phyloP scores from a whole-genome alignment of 768 basidiomycete species.

The Tulasnella sp. region DNA sequence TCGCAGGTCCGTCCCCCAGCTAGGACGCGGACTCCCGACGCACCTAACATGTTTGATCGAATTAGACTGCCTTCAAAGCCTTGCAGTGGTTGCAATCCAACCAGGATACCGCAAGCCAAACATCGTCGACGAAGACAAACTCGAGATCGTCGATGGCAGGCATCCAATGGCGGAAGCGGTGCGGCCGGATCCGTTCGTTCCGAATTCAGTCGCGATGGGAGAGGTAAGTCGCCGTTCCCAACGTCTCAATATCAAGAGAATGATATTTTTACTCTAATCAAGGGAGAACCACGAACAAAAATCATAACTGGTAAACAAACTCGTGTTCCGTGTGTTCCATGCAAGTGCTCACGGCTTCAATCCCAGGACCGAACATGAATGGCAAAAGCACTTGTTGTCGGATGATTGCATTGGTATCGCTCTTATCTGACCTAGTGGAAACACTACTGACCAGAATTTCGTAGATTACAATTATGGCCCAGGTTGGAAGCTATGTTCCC shows the following conservation, averaged over 20 bases:
- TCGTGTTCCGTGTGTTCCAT: background rate
- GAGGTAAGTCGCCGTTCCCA: constrained; percentile 33
- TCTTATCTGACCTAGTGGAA: constrained; percentile 24
- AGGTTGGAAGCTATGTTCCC: constrained; percentile 88
- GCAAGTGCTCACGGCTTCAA: constrained; percentile 35
- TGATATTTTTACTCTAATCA: background rate
- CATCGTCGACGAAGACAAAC: constrained; percentile 56
- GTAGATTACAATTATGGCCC: constrained; percentile 50
- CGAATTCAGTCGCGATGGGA: constrained; percentile 71
- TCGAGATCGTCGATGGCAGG: constrained; percentile 77
- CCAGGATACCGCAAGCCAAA: constrained; percentile 73
- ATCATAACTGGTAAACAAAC: constrained; percentile 59
- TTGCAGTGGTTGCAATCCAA: constrained; percentile 73
- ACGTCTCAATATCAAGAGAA: background rate
- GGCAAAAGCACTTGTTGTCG: constrained; percentile 23
- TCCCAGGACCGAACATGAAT: constrained; percentile 46
- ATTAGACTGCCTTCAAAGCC: constrained; percentile 74
- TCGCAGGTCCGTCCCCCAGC: constrained; percentile 40
- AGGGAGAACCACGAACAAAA: constrained; percentile 47
- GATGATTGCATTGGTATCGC: constrained; percentile 58
- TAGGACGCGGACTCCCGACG: background rate
- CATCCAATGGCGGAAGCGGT: constrained; percentile 91
- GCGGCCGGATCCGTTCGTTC: constrained; percentile 74
- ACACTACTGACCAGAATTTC: constrained; percentile 20
- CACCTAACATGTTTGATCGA: background rate